These are phyloP conservation scores for Brassica rapa DNA, from an alignment of 345 rosid genomes.

Conservation along the genomic window DNA sequence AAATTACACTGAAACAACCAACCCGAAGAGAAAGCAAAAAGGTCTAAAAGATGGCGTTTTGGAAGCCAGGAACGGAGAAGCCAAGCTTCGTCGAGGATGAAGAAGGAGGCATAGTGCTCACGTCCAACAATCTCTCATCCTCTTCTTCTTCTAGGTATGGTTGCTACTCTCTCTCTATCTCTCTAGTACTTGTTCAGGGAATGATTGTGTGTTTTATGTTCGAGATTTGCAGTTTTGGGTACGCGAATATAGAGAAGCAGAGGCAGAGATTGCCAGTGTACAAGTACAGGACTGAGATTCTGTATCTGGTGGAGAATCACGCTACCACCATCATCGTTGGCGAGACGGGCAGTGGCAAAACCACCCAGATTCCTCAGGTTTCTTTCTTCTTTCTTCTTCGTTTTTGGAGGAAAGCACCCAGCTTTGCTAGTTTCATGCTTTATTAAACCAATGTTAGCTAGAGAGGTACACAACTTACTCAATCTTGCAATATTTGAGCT, in stretches of 20 bases:
- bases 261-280: slow-evolving; percentile 90
- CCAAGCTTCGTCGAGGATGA: slow-evolving; percentile 86
- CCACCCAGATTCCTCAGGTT: slow-evolving; percentile 98
- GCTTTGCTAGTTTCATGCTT: not conserved
- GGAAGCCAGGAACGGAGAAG: slow-evolving; percentile 93
- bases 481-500: slow-evolving; percentile 4
- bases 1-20: slow-evolving; percentile 6
- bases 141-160: slow-evolving; percentile 68
- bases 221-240: slow-evolving; percentile 52
- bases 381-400: not conserved
- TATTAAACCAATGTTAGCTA: slow-evolving; percentile 7
- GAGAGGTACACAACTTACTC: not conserved
- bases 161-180: not conserved
- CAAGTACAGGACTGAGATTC: slow-evolving; percentile 74
- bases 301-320: slow-evolving; percentile 83
- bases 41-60: slow-evolving; percentile 59
- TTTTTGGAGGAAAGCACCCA: not conserved
- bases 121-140: slow-evolving; percentile 55
- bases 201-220: not conserved
- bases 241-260: slow-evolving; percentile 73
- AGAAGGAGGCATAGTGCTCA: slow-evolving; percentile 86
- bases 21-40: not conserved
- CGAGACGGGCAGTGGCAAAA: slow-evolving; percentile 98
- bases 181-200: not conserved
- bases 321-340: slow-evolving; percentile 95